These are phyloP conservation scores for Puccinia coronata DNA, from an alignment of 1,284 basidiomycete genomes.

Conservation along the genomic window DNA sequence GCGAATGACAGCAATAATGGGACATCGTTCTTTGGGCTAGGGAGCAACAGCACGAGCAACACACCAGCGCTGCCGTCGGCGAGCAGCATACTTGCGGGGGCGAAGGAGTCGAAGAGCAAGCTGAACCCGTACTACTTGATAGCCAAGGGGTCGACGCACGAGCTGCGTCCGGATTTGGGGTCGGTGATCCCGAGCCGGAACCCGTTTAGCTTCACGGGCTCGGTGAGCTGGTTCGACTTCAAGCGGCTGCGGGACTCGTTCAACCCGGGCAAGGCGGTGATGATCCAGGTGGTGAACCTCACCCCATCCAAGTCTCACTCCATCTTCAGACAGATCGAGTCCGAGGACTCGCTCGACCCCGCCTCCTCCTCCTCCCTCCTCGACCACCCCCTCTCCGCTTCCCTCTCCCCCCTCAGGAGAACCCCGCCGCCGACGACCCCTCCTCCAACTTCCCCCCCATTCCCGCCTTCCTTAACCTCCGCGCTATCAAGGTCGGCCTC, in stretches of 20 bases:
- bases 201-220: conserved; percentile 46
- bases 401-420: neutral
- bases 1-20: neutral
- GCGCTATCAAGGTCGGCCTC: conserved; percentile 71
- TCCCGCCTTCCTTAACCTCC: conserved; percentile 4
- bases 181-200: conserved; percentile 43
- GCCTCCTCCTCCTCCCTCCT: neutral
- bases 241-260: conserved; percentile 18
- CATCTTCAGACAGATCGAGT: neutral
- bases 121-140: conserved; percentile 38
- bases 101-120: conserved; percentile 17
- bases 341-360: neutral
- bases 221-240: conserved; percentile 30
- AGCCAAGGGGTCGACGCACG: conserved; percentile 32
- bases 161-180: conserved; percentile 31
- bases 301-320: conserved; percentile 4
- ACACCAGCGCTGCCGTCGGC: neutral
- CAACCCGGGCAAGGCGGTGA: neutral
- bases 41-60: neutral
- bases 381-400: neutral
- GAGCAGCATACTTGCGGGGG: neutral
- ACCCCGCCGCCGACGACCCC: neutral
- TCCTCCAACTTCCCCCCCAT: too few relatives aligned
- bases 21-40: conserved; percentile 9
- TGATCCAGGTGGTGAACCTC: conserved; percentile 28